Percentiles rank a stretch among this genome's conserved stretches.
Conservation (phyloP, 2,329 filamentous ascomycete genomes). For the Aspergillus sclerotialis region DNA sequence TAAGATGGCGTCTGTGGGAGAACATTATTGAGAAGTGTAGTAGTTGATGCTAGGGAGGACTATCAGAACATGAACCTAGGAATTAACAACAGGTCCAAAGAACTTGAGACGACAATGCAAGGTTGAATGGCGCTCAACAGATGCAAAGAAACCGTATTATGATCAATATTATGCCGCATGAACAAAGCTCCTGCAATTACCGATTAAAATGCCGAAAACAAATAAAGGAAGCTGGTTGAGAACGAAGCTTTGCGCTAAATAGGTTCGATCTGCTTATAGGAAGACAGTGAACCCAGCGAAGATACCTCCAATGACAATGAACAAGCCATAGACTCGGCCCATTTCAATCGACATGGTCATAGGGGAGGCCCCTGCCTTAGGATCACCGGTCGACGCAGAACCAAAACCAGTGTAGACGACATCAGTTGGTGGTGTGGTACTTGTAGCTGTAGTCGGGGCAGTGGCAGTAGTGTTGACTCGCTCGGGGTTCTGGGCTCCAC, state of each 20-base stretch:
- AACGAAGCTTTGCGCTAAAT: too few relatives aligned
- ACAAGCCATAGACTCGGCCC: conserved; percentile 51
- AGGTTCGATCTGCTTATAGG: too few relatives aligned
- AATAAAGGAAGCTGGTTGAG: background rate
- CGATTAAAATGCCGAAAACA: background rate
- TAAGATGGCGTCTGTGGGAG: background rate
- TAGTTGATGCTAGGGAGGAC: too few relatives aligned
- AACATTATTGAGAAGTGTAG: background rate
- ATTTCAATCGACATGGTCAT: conserved; percentile 42
- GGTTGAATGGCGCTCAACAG: too few relatives aligned
- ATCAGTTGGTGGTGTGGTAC: conserved; percentile 22
- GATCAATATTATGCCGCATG: too few relatives aligned
- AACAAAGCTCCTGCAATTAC: background rate
- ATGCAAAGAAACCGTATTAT: too few relatives aligned
- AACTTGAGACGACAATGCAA: too few relatives aligned
- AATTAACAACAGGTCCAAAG: background rate
- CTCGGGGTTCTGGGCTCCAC: conserved; percentile 54
- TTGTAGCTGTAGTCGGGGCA: conserved; percentile 28
- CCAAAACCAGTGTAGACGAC: conserved; percentile 35
- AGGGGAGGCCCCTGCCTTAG: conserved; percentile 26
- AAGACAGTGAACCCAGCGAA: conserved; percentile 52
- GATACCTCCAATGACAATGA: conserved; percentile 47
- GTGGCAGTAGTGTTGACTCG: conserved; percentile 45
- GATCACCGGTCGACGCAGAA: conserved; percentile 24
- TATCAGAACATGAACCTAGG: too few relatives aligned